These are phyloP conservation scores for Bondarzewia mesenterica DNA, from an alignment of 1,284 basidiomycete genomes.

Conservation along the genomic window DNA sequence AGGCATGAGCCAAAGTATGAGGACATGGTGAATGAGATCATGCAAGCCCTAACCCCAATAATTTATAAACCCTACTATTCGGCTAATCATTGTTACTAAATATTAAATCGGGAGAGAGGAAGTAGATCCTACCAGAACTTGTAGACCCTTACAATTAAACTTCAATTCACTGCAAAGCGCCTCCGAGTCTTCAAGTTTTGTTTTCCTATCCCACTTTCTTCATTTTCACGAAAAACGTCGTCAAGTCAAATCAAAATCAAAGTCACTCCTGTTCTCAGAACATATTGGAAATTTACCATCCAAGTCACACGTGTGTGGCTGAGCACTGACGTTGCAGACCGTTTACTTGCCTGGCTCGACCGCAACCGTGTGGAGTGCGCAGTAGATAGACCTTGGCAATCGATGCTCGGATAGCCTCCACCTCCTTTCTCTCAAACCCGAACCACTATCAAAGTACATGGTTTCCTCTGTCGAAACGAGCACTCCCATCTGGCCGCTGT, in stretches of 20 bases:
- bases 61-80: background rate
- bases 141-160: no score
- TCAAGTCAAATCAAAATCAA: no score
- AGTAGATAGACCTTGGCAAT: background rate
- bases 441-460: background rate
- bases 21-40: no score
- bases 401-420: background rate
- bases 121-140: no score
- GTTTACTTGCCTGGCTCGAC: background rate
- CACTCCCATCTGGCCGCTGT: conserved; percentile 29
- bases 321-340: background rate
- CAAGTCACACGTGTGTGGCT: background rate
- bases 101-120: no score
- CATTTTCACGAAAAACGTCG: no score
- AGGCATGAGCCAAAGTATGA: background rate
- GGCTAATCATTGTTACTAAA: no score
- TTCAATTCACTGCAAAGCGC: background rate
- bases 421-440: conserved; percentile 5
- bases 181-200: background rate
- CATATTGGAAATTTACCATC: no score
- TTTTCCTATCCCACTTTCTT: no score
- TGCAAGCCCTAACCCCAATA: background rate
- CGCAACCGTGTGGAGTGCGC: no score
- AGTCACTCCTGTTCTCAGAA: no score
- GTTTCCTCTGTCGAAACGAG: conserved; percentile 8